Percentiles rank a stretch among this genome's conserved stretches.
Evolutionary conservation across 345 rosid species (phyloP).

Genomic region (Rubroshorea leprosula): DNA sequence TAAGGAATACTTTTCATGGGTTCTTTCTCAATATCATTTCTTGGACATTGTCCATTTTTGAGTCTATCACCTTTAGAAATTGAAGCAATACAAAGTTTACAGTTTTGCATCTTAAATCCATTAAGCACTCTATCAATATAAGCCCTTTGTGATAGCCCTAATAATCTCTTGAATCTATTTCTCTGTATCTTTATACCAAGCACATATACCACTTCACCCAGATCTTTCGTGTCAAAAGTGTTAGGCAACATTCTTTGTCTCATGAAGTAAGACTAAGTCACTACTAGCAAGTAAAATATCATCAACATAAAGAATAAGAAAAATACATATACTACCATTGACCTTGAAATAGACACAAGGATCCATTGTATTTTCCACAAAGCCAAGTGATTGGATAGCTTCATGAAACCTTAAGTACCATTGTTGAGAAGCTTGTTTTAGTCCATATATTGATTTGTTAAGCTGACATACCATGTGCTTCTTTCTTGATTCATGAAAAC

Average conservation of each 20-base stretch:
- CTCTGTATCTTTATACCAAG: background rate
- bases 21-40: background rate
- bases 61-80: background rate
- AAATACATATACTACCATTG: background rate
- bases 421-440: background rate
- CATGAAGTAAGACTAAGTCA: background rate
- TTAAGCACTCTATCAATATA: background rate
- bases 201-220: background rate
- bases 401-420: background rate
- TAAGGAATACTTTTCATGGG: background rate
- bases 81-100: background rate
- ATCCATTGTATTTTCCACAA: background rate
- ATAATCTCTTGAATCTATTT: background rate
- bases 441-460: background rate
- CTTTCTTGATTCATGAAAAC: background rate
- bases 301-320: background rate
- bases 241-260: background rate
- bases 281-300: background rate
- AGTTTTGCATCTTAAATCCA: background rate
- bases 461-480: background rate
- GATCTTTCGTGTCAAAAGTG: background rate
- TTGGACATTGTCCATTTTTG: background rate
- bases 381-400: background rate
- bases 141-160: background rate
- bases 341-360: background rate